Percentiles rank a stretch among this genome's conserved stretches.
phyloP scores from a whole-genome alignment of 2,329 filamentous ascomycete species.

The Pestalotiopsis sp. region DNA sequence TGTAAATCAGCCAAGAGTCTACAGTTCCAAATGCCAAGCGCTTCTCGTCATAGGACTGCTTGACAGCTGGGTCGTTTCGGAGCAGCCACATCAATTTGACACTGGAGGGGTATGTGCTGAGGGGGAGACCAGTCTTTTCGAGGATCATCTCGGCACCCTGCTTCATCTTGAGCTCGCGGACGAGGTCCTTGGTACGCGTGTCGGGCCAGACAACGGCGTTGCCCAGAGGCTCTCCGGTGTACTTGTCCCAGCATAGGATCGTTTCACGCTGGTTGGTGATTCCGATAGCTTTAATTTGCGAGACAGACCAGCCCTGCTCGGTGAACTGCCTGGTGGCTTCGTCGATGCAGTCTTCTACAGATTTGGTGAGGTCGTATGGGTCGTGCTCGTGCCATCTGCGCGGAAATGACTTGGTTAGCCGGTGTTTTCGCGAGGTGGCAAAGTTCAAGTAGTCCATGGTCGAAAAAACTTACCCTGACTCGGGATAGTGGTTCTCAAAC shows the following conservation, averaged over 20 bases:
- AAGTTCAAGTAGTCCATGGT: neutral
- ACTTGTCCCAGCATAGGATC: conserved; percentile 80
- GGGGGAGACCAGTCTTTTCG: conserved; percentile 75
- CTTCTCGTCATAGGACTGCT: conserved; percentile 74
- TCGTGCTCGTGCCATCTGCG: conserved; percentile 88
- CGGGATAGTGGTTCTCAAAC: conserved; percentile 81
- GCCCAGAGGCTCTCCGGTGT: conserved; percentile 78
- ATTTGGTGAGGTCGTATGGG: conserved; percentile 73
- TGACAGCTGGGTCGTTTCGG: conserved; percentile 69
- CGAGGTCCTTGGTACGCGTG: conserved; percentile 72
- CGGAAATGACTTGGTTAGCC: conserved; percentile 15
- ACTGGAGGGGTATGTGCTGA: conserved; percentile 87
- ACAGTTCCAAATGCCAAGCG: conserved; percentile 84
- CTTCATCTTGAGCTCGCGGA: conserved; percentile 73
- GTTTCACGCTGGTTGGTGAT: conserved; percentile 93
- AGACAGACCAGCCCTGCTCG: conserved; percentile 66
- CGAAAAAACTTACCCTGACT: conserved; percentile 73
- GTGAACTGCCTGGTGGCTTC: conserved; percentile 73
- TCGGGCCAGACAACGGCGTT: conserved; percentile 93
- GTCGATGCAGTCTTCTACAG: conserved; percentile 80
- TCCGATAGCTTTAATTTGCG: conserved; percentile 76
- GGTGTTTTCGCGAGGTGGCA: conserved; percentile 11
- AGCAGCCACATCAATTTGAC: conserved; percentile 86
- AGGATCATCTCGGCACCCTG: conserved; percentile 70
- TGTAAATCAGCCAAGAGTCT: conserved; percentile 86